These are phyloP conservation scores for Babesia caballi DNA, from an alignment of 169 alveolate species.

Conservation along the genomic window DNA sequence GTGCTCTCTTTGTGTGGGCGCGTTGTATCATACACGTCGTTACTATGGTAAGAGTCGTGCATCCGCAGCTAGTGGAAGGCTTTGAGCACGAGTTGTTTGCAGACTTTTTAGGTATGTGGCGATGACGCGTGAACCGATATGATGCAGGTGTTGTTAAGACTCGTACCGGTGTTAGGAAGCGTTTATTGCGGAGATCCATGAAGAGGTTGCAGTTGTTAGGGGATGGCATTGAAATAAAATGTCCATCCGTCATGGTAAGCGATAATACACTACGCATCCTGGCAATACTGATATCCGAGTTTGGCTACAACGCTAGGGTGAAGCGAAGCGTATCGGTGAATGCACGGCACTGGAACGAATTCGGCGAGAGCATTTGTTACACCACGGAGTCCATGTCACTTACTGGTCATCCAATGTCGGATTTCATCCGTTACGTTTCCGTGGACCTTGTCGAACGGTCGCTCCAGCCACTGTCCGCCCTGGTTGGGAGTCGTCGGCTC, in stretches of 20 bases:
- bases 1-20: conserved; percentile 31
- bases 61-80: background rate
- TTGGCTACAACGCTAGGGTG: background rate
- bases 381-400: background rate
- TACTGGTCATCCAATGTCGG: background rate
- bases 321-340: background rate
- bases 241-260: conserved; percentile 7
- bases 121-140: background rate
- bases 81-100: conserved; percentile 25
- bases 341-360: background rate
- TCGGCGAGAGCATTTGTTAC: background rate
- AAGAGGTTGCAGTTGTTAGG: conserved; percentile 11
- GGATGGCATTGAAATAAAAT: background rate
- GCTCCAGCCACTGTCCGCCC: background rate
- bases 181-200: conserved; percentile 6
- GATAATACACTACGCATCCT: conserved; percentile 11
- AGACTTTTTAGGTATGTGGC: conserved; percentile 19
- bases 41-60: background rate
- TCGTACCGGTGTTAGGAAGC: background rate
- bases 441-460: background rate
- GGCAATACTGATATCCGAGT: conserved; percentile 27
- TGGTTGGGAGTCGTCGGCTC: background rate
- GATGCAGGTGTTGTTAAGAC: background rate
- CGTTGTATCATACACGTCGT: conserved; percentile 20
- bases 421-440: background rate